A percentile compares a stretch with the other conserved stretches of the same genome.
Evolutionary conservation across 2,329 filamentous ascomycete species (phyloP).

Genomic region (Phialophora macrospora): DNA sequence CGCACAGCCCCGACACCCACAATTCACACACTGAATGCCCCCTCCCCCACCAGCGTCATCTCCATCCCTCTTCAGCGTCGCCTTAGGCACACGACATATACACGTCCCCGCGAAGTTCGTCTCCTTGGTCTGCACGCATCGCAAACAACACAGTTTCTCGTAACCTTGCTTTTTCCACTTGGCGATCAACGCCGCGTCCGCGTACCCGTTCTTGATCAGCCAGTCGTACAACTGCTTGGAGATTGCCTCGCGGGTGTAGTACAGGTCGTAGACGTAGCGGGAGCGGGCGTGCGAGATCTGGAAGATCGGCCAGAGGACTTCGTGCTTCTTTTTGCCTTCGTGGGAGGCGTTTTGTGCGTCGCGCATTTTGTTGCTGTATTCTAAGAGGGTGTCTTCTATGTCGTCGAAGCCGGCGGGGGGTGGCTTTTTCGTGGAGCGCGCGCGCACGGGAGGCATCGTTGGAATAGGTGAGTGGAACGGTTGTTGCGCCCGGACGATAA

Average conservation of each 20-base stretch:
- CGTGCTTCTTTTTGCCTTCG: slow-evolving; percentile 80
- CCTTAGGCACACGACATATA: slow-evolving; percentile 90
- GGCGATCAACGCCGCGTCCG: slow-evolving; percentile 91
- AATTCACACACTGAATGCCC: slow-evolving; percentile 78
- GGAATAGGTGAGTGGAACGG: neutral
- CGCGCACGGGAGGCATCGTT: slow-evolving; percentile 65
- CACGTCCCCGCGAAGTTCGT: slow-evolving; percentile 98
- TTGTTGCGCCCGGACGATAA: neutral
- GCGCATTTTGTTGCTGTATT: slow-evolving; percentile 72
- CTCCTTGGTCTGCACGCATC: slow-evolving; percentile 99
- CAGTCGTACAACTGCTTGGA: slow-evolving; percentile 91
- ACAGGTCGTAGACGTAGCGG: slow-evolving; percentile 95
- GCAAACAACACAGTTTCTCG: slow-evolving; percentile 94
- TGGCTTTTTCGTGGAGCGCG: slow-evolving; percentile 63
- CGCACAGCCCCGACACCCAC: slow-evolving; percentile 88
- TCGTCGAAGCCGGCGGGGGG: slow-evolving; percentile 71
- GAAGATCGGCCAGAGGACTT: slow-evolving; percentile 96
- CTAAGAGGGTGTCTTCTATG: slow-evolving; percentile 70
- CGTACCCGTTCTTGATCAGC: slow-evolving; percentile 94
- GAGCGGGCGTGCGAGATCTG: slow-evolving; percentile 83
- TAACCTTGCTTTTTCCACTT: slow-evolving; percentile 99
- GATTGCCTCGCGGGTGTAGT: slow-evolving; percentile 97
- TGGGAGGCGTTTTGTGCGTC: slow-evolving; percentile 85
- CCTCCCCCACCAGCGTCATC: slow-evolving; percentile 29
- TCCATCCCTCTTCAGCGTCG: slow-evolving; percentile 79